Evolutionary conservation across 441 rosid species (phyloP), one percentile per base, ranked within the genome.

Genomic region (Brassica hybrid): DNA sequence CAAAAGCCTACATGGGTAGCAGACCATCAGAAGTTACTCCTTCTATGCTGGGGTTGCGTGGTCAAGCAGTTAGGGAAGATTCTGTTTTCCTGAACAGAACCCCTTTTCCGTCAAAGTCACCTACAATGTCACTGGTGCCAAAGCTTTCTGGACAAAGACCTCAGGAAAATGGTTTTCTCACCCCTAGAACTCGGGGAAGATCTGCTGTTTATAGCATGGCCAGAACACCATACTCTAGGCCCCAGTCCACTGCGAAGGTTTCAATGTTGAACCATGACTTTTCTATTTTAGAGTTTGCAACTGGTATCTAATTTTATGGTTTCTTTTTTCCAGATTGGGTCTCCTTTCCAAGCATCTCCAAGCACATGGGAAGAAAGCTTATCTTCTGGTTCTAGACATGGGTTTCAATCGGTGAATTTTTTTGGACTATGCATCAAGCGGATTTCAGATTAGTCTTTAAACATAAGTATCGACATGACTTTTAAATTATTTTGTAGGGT

Each of bases 201-300:
- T 88, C 97, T 82, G 98, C 99, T 62, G 81, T 96, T 69, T 92
- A 96, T 76, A 90, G 81, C 83, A 92, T 96, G 98, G 94, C 99
- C 50, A 85, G 94, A 69, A 83, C 92, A 59, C 98, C 98, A 56
- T 89, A 91, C 84, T 85, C 95, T 65, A 88, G 94, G 84, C 85
- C 82, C 69, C 93, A 83, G 54, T 80, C 82, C 72, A 71, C 85
- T 56, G 70, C 79, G 77, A 91, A 92, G 97, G 97, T 94, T 59
- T 77, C 38, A 75, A 9, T 58, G 14, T 27, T 64, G 32, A 54
- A 52, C 69, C 41, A 45, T 74, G 41, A 21, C 18, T 76, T 7
- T 61, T 78, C 17, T 63, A n/a, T 71, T 63, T 59, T 56, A 9
- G 34, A 16, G 45, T 32, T 67, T 76, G 45, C 67, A 32, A 34